These are phyloP conservation scores for Senecio squalidus DNA, from an alignment of 140 eudicot species.

Conservation along the genomic window DNA sequence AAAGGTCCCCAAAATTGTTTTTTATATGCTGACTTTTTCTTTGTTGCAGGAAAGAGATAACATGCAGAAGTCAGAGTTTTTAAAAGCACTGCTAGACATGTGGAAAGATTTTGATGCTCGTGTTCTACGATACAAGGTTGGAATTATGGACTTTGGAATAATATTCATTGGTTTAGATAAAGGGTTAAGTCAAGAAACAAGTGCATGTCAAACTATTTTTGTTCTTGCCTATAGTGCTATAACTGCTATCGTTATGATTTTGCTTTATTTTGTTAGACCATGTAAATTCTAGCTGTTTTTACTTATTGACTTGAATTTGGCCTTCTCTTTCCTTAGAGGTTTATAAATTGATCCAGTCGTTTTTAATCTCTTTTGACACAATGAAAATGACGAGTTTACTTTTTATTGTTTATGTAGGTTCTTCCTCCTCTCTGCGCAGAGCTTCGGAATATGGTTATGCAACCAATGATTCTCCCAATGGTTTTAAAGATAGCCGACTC, in stretches of 20 bases:
- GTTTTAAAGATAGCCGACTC: conserved; percentile 94
- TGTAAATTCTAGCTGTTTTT: conserved; percentile 11
- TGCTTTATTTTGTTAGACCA: neutral
- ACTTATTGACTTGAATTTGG: neutral
- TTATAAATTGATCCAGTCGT: neutral
- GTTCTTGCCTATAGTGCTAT: too few relatives aligned
- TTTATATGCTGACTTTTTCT: conserved; percentile 8
- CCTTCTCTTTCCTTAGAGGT: neutral
- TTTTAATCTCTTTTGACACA: neutral
- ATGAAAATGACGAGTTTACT: conserved; percentile 13
- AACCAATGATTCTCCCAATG: conserved; percentile 99
- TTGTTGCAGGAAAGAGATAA: conserved; percentile 85
- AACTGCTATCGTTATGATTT: too few relatives aligned
- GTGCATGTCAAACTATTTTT: conserved; percentile 1
- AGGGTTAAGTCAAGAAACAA: conserved; percentile 1
- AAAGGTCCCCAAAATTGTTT: neutral
- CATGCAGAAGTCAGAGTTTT: conserved; percentile 95
- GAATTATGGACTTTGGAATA: conserved; percentile 1
- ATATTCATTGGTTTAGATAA: neutral
- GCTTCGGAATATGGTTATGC: conserved; percentile 95
- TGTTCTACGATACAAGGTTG: conserved; percentile 94
- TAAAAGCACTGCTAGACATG: conserved; percentile 93
- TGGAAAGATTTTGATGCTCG: conserved; percentile 99
- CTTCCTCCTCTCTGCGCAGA: conserved; percentile 99
- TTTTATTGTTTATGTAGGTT: conserved; percentile 50